Conservation (phyloP, 2,329 filamentous ascomycete species). For the Lecanosticta acicola region DNA sequence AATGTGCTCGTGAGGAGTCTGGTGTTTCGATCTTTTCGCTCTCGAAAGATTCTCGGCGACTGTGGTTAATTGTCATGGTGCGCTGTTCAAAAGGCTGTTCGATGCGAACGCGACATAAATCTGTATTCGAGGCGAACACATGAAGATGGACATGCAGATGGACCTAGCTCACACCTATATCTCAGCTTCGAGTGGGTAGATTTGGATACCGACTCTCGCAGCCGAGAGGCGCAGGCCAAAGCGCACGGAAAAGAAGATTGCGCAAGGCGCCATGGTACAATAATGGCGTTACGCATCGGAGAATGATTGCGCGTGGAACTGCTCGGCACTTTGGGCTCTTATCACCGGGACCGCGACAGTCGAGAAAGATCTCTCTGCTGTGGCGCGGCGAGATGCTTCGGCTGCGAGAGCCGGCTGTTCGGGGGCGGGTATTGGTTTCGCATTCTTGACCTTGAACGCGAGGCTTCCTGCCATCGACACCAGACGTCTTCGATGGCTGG, state of each 20-base stretch:
- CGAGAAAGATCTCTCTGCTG: background rate
- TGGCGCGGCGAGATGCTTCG: background rate
- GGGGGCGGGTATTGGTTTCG: too few species aligned
- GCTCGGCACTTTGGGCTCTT: background rate
- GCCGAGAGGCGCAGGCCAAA: background rate
- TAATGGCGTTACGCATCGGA: slow-evolving; percentile 3
- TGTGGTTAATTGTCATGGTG: background rate
- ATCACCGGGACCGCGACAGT: background rate
- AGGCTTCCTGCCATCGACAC: too few species aligned
- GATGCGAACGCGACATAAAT: too few species aligned
- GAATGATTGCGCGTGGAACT: too few species aligned
- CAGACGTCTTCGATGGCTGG: too few species aligned
- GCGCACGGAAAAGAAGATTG: background rate
- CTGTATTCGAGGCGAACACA: background rate
- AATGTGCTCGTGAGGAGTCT: slow-evolving; percentile 11
- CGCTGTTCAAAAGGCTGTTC: background rate
- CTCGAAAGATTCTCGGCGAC: slow-evolving; percentile 8
- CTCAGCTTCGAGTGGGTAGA: background rate
- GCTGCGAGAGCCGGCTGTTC: background rate
- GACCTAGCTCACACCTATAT: background rate
- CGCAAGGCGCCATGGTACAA: background rate
- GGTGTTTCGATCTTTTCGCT: slow-evolving; percentile 11
- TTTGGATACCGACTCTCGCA: background rate
- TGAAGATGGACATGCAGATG: background rate
- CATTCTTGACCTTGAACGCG: too few species aligned